Percentiles rank a stretch among this genome's conserved stretches.
These are phyloP conservation scores for Verbascum thapsus DNA, from an alignment of 257 asterid genomes.

Conservation along the genomic window DNA sequence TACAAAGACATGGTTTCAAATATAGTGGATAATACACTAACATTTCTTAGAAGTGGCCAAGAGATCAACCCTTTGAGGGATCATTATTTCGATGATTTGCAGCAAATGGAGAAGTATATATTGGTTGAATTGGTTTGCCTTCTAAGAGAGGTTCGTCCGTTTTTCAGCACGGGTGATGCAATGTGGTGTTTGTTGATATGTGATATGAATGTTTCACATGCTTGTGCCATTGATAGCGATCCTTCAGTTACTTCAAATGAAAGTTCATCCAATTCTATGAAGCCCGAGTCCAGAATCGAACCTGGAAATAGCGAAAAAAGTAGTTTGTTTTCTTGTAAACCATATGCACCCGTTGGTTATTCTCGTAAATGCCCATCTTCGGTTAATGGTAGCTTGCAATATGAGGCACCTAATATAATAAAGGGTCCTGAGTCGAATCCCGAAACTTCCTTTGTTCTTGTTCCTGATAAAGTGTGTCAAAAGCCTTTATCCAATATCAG, in stretches of 20 bases:
- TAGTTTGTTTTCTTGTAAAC: conserved; percentile 33
- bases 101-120: conserved; percentile 62
- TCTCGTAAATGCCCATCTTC: conserved; percentile 38
- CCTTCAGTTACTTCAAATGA: conserved; percentile 33
- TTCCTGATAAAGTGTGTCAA: conserved; percentile 36
- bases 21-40: conserved; percentile 65
- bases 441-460: conserved; percentile 28
- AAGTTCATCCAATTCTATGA: conserved; percentile 36
- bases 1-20: conserved; percentile 69
- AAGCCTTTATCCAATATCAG: conserved; percentile 32
- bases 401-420: conserved; percentile 35
- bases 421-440: conserved; percentile 36
- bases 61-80: conserved; percentile 46
- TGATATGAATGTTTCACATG: conserved; percentile 70
- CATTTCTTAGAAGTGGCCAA: conserved; percentile 53
- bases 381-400: conserved; percentile 35
- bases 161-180: conserved; percentile 73
- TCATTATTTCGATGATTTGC: conserved; percentile 59
- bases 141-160: conserved; percentile 63
- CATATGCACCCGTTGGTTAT: conserved; percentile 38
- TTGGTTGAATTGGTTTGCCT: conserved; percentile 74
- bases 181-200: conserved; percentile 81
- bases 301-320: conserved; percentile 37
- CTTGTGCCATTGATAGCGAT: conserved; percentile 64
- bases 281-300: conserved; percentile 34